A percentile compares a stretch with the other conserved stretches of the same genome.
These are phyloP conservation scores for Stipa capillata DNA, from an alignment of 176 grass and related monocot genomes.

Conservation along the genomic window DNA sequence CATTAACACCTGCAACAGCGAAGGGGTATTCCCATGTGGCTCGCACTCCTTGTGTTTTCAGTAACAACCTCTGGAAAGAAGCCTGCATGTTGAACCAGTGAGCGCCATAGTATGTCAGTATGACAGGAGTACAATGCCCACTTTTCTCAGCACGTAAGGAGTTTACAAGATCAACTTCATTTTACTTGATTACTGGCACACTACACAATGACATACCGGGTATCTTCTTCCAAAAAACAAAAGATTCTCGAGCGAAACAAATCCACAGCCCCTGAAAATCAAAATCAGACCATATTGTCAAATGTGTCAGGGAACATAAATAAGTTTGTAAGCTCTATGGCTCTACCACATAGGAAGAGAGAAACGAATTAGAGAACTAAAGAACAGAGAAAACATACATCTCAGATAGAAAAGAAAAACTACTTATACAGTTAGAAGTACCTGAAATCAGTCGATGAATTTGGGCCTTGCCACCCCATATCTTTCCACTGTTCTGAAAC, in stretches of 20 bases:
- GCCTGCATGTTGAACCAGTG: slow-evolving; percentile 37
- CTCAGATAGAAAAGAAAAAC: not conserved
- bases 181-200: not conserved
- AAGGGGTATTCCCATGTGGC: slow-evolving; percentile 93
- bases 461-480: slow-evolving; percentile 86
- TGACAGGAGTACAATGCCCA: not conserved
- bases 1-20: slow-evolving; percentile 72
- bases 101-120: not conserved
- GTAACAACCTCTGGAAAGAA: slow-evolving; percentile 71
- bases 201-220: too few species aligned
- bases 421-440: slow-evolving; percentile 3
- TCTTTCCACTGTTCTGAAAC: slow-evolving; percentile 95
- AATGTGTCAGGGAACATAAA: too few species aligned
- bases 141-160: not conserved
- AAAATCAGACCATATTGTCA: not conserved
- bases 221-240: slow-evolving; percentile 62
- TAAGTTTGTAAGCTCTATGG: too few species aligned
- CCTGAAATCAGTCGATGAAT: slow-evolving; percentile 94
- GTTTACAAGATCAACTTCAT: not conserved
- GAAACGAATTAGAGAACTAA: not conserved
- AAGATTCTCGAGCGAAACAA: slow-evolving; percentile 80
- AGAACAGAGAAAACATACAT: not conserved
- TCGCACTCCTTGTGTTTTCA: slow-evolving; percentile 67
- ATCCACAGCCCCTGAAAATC: slow-evolving; percentile 72
- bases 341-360: too few species aligned